Percentiles rank a stretch among this genome's conserved stretches.
These are phyloP conservation scores for Zopfia rhizophila DNA, from an alignment of 2,329 filamentous ascomycete species.

Conservation along the genomic window DNA sequence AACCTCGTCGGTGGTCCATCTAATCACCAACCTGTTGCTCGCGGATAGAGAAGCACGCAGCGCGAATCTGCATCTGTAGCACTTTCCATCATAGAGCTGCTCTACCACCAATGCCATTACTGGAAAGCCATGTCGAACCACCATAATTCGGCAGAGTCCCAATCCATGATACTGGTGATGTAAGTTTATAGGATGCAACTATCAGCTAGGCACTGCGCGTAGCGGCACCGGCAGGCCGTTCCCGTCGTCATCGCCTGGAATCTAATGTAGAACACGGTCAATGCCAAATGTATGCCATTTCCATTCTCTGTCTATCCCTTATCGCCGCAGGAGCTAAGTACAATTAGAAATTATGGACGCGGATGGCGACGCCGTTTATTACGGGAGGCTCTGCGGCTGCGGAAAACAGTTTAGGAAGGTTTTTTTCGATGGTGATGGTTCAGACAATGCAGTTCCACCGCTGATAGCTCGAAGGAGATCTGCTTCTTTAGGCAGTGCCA, in stretches of 20 bases:
- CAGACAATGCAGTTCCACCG: constrained; percentile 31
- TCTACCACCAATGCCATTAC: too few relatives aligned
- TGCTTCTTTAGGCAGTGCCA: constrained; percentile 11
- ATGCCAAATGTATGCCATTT: background rate
- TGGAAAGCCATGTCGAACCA: too few relatives aligned
- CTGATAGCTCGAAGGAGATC: constrained; percentile 20
- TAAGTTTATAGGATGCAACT: too few relatives aligned
- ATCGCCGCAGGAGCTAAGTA: too few relatives aligned
- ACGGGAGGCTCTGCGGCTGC: constrained; percentile 16
- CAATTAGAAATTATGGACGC: constrained; percentile 20
- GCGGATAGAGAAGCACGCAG: too few relatives aligned
- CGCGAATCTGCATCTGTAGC: too few relatives aligned
- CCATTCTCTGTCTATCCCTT: constrained; percentile 10
- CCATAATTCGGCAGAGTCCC: too few relatives aligned
- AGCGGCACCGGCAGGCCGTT: constrained; percentile 1
- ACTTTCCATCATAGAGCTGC: too few relatives aligned
- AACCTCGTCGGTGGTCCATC: too few relatives aligned
- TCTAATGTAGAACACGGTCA: background rate
- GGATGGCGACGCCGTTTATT: constrained; percentile 25
- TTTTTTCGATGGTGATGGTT: constrained; percentile 23
- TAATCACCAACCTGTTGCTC: too few relatives aligned
- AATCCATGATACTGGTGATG: too few relatives aligned
- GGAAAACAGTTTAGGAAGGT: background rate
- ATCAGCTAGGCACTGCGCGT: too few relatives aligned
- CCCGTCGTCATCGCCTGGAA: constrained; percentile 19